Percentiles rank a stretch among this genome's conserved stretches.
phyloP scores from a whole-genome alignment of 2,329 filamentous ascomycete species.

The Falciphora oryzae region DNA sequence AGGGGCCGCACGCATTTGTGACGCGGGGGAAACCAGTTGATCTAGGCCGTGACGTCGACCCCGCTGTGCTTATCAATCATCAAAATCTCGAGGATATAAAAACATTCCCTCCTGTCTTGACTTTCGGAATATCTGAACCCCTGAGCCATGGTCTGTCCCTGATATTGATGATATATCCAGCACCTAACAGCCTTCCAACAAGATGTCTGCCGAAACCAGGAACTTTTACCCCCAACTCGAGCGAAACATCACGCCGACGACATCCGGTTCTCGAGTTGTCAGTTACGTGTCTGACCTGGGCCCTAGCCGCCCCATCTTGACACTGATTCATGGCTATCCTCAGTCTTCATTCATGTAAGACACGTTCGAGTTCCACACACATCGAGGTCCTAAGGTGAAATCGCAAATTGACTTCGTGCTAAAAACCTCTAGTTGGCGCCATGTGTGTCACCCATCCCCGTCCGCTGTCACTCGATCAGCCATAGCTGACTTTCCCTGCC shows the following conservation, averaged over 20 bases:
- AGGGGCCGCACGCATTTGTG: too few species aligned
- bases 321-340: constrained; percentile 40
- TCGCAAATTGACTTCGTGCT: too few species aligned
- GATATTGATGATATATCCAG: too few species aligned
- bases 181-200: too few species aligned
- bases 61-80: too few species aligned
- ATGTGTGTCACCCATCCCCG: constrained; percentile 19
- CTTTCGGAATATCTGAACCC: too few species aligned
- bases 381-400: too few species aligned
- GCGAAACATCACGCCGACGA: constrained; percentile 17
- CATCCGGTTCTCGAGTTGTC: constrained; percentile 18
- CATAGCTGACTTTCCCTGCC: background rate
- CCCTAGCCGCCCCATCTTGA: constrained; percentile 25
- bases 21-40: too few species aligned
- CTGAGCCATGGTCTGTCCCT: too few species aligned
- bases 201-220: constrained; percentile 13
- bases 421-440: constrained; percentile 17
- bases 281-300: constrained; percentile 20
- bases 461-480: background rate
- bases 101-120: too few species aligned
- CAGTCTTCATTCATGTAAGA: constrained; percentile 28
- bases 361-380: background rate
- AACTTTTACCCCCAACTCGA: constrained; percentile 18
- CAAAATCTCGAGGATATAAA: too few species aligned
- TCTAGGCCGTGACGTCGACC: too few species aligned